Percentiles rank a stretch among this genome's conserved stretches.
These are phyloP conservation scores for Climacium dendroides DNA, from an alignment of 225 moss, liverwort and hornwort species.

Conservation along the genomic window DNA sequence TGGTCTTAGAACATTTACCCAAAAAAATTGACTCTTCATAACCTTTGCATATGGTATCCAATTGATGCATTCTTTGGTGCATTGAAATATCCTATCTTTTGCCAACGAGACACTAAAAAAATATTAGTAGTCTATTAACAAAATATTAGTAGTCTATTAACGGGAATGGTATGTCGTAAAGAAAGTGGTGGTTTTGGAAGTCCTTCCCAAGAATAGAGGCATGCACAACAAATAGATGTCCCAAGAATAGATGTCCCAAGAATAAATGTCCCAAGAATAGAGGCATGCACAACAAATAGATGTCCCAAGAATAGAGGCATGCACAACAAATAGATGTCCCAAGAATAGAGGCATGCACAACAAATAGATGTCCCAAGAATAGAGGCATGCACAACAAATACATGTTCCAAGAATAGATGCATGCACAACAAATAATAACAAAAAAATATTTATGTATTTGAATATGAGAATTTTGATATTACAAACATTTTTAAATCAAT, in stretches of 20 bases:
- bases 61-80: neutral
- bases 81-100: neutral
- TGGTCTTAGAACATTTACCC: neutral
- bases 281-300: neutral
- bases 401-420: neutral
- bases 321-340: neutral
- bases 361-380: neutral
- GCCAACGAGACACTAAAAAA: no score
- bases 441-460: neutral
- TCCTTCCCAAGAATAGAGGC: neutral
- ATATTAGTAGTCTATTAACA: neutral
- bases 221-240: neutral
- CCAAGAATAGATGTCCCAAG: neutral
- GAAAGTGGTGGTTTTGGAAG: rapidly evolving
- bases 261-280: no score
- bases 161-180: rapidly evolving
- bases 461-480: neutral
- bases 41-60: neutral
- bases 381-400: neutral
- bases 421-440: neutral
- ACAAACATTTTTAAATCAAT: rapidly evolving
- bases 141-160: rapidly evolving
- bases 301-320: neutral
- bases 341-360: neutral
- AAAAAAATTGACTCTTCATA: neutral